Conservation (phyloP, 805 yeast species). For the Lipomyces yamanashiensis region DNA sequence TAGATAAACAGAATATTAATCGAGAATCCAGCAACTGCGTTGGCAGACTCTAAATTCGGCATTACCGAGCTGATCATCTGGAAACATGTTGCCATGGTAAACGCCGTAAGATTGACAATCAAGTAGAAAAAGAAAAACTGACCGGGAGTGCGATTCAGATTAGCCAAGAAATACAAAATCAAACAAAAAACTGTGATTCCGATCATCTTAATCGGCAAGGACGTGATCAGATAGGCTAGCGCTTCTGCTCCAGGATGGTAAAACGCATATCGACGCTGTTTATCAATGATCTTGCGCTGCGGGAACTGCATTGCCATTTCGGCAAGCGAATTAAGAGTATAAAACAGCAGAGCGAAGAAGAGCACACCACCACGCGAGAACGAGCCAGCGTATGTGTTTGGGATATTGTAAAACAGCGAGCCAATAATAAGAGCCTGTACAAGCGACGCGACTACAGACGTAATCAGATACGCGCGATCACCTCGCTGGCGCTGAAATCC, state of each 20-base stretch:
- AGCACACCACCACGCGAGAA: constrained; percentile 68
- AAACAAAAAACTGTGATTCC: constrained; percentile 55
- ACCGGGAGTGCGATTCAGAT: constrained; percentile 59
- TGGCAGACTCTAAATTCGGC: constrained; percentile 47
- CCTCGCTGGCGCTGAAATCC: constrained; percentile 57
- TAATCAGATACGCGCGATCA: constrained; percentile 56
- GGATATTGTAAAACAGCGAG: constrained; percentile 62
- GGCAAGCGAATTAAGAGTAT: constrained; percentile 52
- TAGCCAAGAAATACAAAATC: constrained; percentile 57
- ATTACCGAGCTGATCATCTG: constrained; percentile 49
- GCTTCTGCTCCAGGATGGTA: constrained; percentile 71
- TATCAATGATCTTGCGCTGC: constrained; percentile 60
- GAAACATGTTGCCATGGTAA: constrained; percentile 62
- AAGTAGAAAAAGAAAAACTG: constrained; percentile 58
- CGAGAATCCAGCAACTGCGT: constrained; percentile 53
- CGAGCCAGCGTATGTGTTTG: constrained; percentile 57
- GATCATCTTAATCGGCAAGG: constrained; percentile 56
- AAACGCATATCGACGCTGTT: constrained; percentile 61
- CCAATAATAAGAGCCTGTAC: constrained; percentile 65
- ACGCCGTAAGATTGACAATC: constrained; percentile 51
- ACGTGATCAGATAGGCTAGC: constrained; percentile 61
- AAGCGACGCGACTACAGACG: constrained; percentile 54
- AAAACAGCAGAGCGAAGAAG: constrained; percentile 59
- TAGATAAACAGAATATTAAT: constrained; percentile 50
- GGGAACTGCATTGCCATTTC: constrained; percentile 53